A percentile compares a stretch with the other conserved stretches of the same genome.
Evolutionary conservation across 768 basidiomycete genomes (phyloP).

Genomic region (Termitomyces sp.): DNA sequence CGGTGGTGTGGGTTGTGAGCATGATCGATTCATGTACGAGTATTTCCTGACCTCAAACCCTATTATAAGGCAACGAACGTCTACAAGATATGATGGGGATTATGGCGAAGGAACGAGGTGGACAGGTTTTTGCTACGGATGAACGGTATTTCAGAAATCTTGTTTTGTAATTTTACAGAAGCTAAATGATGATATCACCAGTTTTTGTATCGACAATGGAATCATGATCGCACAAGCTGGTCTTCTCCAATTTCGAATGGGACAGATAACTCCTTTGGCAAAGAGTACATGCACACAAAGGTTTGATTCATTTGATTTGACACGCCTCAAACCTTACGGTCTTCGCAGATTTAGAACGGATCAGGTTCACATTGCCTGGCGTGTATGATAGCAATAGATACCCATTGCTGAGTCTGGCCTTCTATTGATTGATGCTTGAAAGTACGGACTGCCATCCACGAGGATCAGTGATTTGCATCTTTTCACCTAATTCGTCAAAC

Average conservation of each 20-base stretch:
- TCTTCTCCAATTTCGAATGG: constrained; percentile 88
- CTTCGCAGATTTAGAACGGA: constrained; percentile 83
- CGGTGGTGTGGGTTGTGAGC: constrained; percentile 98
- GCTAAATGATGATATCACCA: constrained; percentile 21
- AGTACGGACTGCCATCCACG: constrained; percentile 46
- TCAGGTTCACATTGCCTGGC: constrained; percentile 89
- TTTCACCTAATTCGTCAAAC: constrained; percentile 40
- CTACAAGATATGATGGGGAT: constrained; percentile 99
- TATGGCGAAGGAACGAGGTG: constrained; percentile 89
- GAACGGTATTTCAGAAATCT: constrained; percentile 57
- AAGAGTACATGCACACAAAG: constrained; percentile 92
- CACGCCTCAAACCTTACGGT: neutral
- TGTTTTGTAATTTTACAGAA: neutral
- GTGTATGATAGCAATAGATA: constrained; percentile 36
- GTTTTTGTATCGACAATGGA: constrained; percentile 98
- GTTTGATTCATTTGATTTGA: constrained; percentile 30
- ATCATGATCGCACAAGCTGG: constrained; percentile 99
- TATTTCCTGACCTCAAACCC: neutral
- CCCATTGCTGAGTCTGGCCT: constrained; percentile 1
- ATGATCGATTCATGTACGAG: neutral
- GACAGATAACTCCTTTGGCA: constrained; percentile 64
- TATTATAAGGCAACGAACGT: constrained; percentile 70
- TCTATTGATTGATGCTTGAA: constrained; percentile 37
- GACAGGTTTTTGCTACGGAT: constrained; percentile 90
- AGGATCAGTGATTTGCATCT: constrained; percentile 37